phyloP scores from a whole-genome alignment of 139 green algal species.

The Edaphochlamys debaryana region DNA sequence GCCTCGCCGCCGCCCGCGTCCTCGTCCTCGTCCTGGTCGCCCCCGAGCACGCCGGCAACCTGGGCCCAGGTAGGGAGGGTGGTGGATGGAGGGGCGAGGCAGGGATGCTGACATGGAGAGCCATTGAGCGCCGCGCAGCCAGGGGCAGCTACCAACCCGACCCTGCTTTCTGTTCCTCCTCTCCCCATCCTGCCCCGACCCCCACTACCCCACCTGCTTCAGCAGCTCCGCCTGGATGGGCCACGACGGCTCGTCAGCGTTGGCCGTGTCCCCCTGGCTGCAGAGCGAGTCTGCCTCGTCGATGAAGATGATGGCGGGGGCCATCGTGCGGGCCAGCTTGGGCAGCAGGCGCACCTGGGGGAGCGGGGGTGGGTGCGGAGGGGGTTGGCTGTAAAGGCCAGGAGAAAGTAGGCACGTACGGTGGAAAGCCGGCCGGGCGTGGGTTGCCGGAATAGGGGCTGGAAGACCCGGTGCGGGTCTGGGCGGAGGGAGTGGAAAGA shows the following conservation, averaged over 20 bases:
- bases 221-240: slow-evolving; percentile 95
- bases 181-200: no score
- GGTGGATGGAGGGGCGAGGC: not conserved
- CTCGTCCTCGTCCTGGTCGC: slow-evolving; percentile 37
- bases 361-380: no score
- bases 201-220: slow-evolving; percentile 85
- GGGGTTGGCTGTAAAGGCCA: no score
- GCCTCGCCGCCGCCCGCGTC: not conserved
- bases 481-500: no score
- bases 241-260: slow-evolving; percentile 90
- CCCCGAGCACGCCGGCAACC: slow-evolving; percentile 64
- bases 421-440: no score
- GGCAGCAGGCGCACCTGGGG: slow-evolving; percentile 75
- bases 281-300: slow-evolving; percentile 94
- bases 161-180: no score
- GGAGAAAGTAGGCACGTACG: no score
- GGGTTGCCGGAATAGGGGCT: no score
- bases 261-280: slow-evolving; percentile 74
- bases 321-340: slow-evolving; percentile 80
- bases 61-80: no score
- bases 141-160: no score
- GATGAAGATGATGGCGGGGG: slow-evolving; percentile 79
- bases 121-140: not conserved
- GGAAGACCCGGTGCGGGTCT: no score
- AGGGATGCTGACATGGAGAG: not conserved